Percentiles rank a stretch among this genome's conserved stretches.
Evolutionary conservation across 2,329 filamentous ascomycete species (phyloP).

Genomic region (Myriosclerotinia curreyana): DNA sequence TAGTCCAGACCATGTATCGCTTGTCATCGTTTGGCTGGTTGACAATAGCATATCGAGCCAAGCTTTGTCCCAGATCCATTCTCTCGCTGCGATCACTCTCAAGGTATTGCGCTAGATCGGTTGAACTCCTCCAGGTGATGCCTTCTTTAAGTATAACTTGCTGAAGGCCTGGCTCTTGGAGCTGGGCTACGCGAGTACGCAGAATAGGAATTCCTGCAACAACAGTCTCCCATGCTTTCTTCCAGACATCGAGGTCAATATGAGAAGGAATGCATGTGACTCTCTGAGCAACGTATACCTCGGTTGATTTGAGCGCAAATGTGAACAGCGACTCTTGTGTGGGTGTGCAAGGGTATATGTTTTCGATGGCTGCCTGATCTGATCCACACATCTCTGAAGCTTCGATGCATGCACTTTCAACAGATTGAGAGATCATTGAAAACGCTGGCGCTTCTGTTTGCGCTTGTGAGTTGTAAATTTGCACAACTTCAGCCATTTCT

Average conservation of each 20-base stretch:
- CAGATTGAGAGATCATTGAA: constrained; percentile 30
- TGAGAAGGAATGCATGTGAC: constrained; percentile 28
- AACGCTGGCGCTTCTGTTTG: constrained; percentile 29
- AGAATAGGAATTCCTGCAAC: constrained; percentile 38
- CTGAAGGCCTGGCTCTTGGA: constrained; percentile 34
- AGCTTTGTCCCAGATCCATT: constrained; percentile 35
- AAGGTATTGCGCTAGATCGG: constrained; percentile 31
- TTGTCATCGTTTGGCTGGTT: constrained; percentile 26
- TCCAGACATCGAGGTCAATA: constrained; percentile 31
- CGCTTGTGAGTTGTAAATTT: neutral
- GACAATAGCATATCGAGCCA: constrained; percentile 32
- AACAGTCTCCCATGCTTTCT: constrained; percentile 37
- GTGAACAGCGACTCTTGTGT: constrained; percentile 41
- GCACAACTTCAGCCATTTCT: constrained; percentile 44
- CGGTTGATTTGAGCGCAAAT: constrained; percentile 14
- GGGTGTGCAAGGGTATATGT: constrained; percentile 43
- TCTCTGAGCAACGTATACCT: constrained; percentile 14
- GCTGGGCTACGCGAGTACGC: constrained; percentile 39
- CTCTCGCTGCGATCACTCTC: constrained; percentile 26
- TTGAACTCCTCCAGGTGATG: constrained; percentile 29
- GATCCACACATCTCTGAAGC: constrained; percentile 32
- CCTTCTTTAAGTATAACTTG: constrained; percentile 32
- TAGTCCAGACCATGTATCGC: constrained; percentile 50
- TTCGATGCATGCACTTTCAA: constrained; percentile 29
- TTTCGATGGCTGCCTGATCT: constrained; percentile 39